Conservation (phyloP, 345 rosid genomes). For the Durio zibethinus region DNA sequence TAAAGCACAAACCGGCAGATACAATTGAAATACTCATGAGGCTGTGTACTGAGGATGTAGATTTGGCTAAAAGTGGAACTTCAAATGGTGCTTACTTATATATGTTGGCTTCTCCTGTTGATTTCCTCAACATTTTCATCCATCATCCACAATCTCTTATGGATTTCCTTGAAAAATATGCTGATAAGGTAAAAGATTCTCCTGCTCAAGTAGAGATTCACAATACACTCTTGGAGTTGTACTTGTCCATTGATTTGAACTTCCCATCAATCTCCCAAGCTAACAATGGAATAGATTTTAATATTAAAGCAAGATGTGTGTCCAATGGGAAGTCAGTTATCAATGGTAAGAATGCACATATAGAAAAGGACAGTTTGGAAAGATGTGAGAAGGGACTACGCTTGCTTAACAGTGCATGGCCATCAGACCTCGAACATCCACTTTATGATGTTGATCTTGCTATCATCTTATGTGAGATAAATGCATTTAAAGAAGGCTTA, state of each 20-base stretch:
- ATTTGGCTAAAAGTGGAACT: conserved; percentile 45
- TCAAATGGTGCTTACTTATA: conserved; percentile 64
- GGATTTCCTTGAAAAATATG: conserved; percentile 86
- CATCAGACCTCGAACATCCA: conserved; percentile 82
- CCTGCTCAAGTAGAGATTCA: conserved; percentile 97
- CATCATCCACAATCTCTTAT: conserved; percentile 81
- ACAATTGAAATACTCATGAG: conserved; percentile 84
- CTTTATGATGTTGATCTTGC: conserved; percentile 97
- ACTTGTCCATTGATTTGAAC: conserved; percentile 85
- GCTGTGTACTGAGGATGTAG: conserved; percentile 84
- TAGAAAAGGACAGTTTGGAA: conserved; percentile 45
- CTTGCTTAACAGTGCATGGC: conserved; percentile 77
- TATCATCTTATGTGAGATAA: conserved; percentile 93
- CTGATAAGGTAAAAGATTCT: conserved; percentile 82
- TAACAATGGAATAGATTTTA: conserved; percentile 44
- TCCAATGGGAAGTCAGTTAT: conserved; percentile 41
- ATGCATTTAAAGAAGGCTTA: conserved; percentile 79
- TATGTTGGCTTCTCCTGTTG: conserved; percentile 97
- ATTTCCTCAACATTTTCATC: conserved; percentile 85
- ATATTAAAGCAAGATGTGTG: conserved; percentile 38
- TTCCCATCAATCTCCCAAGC: conserved; percentile 73
- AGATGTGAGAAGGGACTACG: conserved; percentile 73
- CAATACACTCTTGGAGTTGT: conserved; percentile 86
- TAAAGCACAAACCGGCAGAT: conserved; percentile 84
- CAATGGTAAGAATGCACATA: conserved; percentile 31